A percentile compares a stretch with the other conserved stretches of the same genome.
phyloP scores from a whole-genome alignment of 345 rosid genomes.

The Heritiera littoralis region DNA sequence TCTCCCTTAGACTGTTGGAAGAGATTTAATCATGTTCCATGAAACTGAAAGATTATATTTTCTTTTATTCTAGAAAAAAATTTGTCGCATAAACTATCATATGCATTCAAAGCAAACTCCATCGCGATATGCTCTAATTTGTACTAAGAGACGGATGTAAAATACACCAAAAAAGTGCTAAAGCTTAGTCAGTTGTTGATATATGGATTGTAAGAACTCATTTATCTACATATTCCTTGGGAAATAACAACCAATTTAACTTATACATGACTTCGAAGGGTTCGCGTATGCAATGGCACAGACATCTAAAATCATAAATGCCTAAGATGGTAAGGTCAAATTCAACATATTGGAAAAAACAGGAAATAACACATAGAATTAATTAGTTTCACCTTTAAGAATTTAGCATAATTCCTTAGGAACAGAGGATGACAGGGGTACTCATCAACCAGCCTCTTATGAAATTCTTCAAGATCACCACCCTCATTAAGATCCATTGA shows the following conservation, averaged over 20 bases:
- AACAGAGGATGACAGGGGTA: slow-evolving; percentile 73
- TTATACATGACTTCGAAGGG: background rate
- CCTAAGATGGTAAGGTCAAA: background rate
- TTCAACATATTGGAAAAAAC: slow-evolving; percentile 2
- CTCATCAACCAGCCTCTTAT: slow-evolving; percentile 60
- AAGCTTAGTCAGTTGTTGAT: background rate
- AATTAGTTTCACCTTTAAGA: slow-evolving; percentile 56
- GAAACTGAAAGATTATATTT: background rate
- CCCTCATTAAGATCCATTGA: slow-evolving; percentile 40
- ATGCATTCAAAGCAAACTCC: background rate
- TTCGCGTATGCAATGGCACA: background rate
- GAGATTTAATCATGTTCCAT: background rate
- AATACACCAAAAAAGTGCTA: background rate
- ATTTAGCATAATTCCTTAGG: slow-evolving; percentile 66
- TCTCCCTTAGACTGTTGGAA: slow-evolving; percentile 64
- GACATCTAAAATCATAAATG: background rate
- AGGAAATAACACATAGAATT: background rate
- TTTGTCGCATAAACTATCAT: background rate
- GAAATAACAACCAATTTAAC: background rate
- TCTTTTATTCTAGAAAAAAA: background rate
- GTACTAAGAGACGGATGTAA: background rate
- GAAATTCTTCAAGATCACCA: slow-evolving; percentile 51
- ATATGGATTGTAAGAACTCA: background rate
- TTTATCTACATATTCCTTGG: background rate
- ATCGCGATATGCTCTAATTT: background rate